A percentile compares a stretch with the other conserved stretches of the same genome.
phyloP scores from a whole-genome alignment of 1,284 basidiomycete species.

The Omphalotus olearius region DNA sequence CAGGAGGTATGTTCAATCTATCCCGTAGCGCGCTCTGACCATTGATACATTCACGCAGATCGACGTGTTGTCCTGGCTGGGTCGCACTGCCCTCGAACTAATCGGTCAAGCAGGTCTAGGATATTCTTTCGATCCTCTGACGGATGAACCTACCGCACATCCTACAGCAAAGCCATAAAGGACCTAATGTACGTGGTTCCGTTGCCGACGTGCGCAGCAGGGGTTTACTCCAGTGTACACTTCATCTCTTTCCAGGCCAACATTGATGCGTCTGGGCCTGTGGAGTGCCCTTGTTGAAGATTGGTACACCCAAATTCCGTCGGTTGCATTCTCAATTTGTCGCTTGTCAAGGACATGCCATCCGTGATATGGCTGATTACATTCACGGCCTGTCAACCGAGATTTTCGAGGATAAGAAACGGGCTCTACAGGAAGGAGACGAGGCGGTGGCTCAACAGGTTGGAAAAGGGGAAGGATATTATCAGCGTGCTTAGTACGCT shows the following conservation, averaged over 20 bases:
- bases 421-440: slow-evolving; percentile 30
- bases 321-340: slow-evolving; percentile 28
- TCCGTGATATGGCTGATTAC: slow-evolving; percentile 33
- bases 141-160: slow-evolving; percentile 21
- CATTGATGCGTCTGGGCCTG: slow-evolving; percentile 14
- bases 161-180: slow-evolving; percentile 28
- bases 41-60: background rate
- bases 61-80: slow-evolving; percentile 16
- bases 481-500: slow-evolving; percentile 40
- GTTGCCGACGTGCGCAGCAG: background rate
- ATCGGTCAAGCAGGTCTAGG: slow-evolving; percentile 32
- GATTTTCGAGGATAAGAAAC: slow-evolving; percentile 36
- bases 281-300: slow-evolving; percentile 22
- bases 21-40: background rate
- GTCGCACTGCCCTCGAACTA: slow-evolving; percentile 21
- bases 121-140: slow-evolving; percentile 35
- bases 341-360: slow-evolving; percentile 27
- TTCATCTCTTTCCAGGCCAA: background rate
- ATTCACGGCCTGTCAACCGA: slow-evolving; percentile 31
- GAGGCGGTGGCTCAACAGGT: slow-evolving; percentile 27
- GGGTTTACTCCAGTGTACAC: background rate
- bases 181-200: slow-evolving; percentile 18
- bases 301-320: slow-evolving; percentile 32
- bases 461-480: slow-evolving; percentile 39
- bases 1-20: background rate